Base-by-base conservation (phyloP, 768 basidiomycete genomes). In the Termitomyces titanicus region DNA sequence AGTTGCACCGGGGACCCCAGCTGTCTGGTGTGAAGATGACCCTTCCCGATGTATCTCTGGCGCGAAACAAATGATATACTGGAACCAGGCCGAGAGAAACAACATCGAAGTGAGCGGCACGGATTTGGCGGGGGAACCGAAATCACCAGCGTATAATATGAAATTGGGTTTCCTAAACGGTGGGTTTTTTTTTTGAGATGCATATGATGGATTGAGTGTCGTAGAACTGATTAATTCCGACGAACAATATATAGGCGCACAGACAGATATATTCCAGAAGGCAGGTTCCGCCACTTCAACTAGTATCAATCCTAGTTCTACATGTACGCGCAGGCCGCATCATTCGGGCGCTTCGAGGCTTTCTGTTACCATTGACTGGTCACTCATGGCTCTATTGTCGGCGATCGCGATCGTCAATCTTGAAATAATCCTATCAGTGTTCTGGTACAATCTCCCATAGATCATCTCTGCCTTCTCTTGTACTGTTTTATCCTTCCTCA, bases 21-120 rank as follows among this genome's bases (percentile, higher is more conserved):
- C 77, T 1, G 72, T 76, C 3, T 83, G 80, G 80, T 83, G 81
- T 59, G 74, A 83, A 61, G 74, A 73, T 49, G 68, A 82, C 53
- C 66, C 67, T 9, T 62, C 60, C 6, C 66, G 57, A 12, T 83
- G 81, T 54, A 66, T 68, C 13, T 66, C 72, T 49, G 81, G 80
- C 45, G 68, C 81, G 5, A 81, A 80, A 57, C 80, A 83, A 69
- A 74, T 82, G 74, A 61, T 82, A 29, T 77, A 74, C 64, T 82
- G 79, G 79, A 72, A 82, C 57, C 80, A 82, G 60, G 47, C 55
- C 0, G 71, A 74, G 7, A 74, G 79, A 2, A 75, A 80, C 61
- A 83, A 81, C 56, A 76, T 82, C 55, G 54, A 66, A 20, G 76
- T 80, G 1, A 62, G 60, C 9, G 80, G 80, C 0, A 61, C 24